These are phyloP conservation scores for Salvia sclarea DNA, from an alignment of 305 asterid species.

Conservation along the genomic window DNA sequence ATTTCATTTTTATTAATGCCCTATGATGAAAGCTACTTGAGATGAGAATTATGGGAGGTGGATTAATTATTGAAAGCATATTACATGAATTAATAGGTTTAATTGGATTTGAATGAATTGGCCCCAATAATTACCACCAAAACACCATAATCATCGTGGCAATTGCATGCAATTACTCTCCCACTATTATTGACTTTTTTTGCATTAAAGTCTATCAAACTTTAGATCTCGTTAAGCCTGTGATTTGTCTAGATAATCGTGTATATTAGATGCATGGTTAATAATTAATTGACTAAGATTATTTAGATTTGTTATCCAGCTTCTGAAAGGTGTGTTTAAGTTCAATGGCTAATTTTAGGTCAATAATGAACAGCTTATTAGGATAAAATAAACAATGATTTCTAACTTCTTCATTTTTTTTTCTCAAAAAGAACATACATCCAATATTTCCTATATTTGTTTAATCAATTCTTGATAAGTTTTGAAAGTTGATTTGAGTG, in stretches of 20 bases:
- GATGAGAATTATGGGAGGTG: slow-evolving; percentile 13
- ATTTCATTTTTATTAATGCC: neutral
- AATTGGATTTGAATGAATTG: slow-evolving; percentile 14
- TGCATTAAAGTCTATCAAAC: neutral
- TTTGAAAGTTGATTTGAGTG: too few relatives aligned
- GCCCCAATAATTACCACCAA: slow-evolving; percentile 26
- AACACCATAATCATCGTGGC: slow-evolving; percentile 5
- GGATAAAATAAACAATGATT: too few relatives aligned
- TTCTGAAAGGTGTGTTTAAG: too few relatives aligned
- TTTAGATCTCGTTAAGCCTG: neutral
- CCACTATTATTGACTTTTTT: slow-evolving; percentile 4
- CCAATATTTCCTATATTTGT: too few relatives aligned
- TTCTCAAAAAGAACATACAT: too few relatives aligned
- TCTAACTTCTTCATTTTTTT: too few relatives aligned
- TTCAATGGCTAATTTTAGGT: too few relatives aligned
- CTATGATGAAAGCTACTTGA: neutral
- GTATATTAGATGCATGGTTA: too few relatives aligned
- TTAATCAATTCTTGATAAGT: too few relatives aligned
- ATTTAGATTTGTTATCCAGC: too few relatives aligned
- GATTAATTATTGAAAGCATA: slow-evolving; percentile 16
- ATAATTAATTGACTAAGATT: too few relatives aligned
- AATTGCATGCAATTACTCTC: slow-evolving; percentile 19
- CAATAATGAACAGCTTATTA: too few relatives aligned
- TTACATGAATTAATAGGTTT: slow-evolving; percentile 7
- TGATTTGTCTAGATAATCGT: neutral